Percentiles rank a stretch among this genome's conserved stretches.
These are phyloP conservation scores for Pseudoscleropodium purum DNA, from an alignment of 225 moss, liverwort and hornwort species.

Conservation along the genomic window DNA sequence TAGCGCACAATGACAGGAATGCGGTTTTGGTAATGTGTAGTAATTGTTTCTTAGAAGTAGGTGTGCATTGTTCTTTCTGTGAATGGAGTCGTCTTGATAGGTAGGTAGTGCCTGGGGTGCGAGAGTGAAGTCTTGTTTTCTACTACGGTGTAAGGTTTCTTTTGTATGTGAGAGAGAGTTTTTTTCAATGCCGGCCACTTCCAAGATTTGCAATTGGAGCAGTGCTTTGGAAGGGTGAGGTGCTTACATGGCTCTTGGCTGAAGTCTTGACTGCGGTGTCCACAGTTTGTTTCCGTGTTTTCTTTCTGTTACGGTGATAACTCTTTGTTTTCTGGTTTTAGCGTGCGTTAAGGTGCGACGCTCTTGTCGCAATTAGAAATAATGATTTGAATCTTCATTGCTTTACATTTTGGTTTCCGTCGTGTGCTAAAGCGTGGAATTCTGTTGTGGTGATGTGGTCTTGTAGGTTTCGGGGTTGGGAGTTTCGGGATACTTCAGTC, in stretches of 20 bases:
- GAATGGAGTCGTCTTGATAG: neutral
- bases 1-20: neutral
- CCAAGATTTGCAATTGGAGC: neutral
- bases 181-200: neutral
- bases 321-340: neutral
- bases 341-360: neutral
- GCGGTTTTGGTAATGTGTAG: neutral
- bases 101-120: neutral
- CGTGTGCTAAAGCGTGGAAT: neutral
- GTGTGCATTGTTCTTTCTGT: neutral
- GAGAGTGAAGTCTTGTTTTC: neutral
- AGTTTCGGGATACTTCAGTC: conserved; percentile 30
- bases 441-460: neutral
- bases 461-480: conserved; percentile 23
- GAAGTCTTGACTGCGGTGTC: neutral
- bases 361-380: neutral
- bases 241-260: neutral
- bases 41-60: neutral
- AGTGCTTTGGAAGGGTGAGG: neutral
- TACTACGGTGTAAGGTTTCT: neutral
- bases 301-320: neutral
- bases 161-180: neutral
- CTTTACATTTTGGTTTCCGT: neutral
- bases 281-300: neutral
- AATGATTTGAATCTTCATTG: neutral